These are phyloP conservation scores for Pseudopyricularia javanii DNA, from an alignment of 2,329 filamentous ascomycete genomes.

Conservation along the genomic window DNA sequence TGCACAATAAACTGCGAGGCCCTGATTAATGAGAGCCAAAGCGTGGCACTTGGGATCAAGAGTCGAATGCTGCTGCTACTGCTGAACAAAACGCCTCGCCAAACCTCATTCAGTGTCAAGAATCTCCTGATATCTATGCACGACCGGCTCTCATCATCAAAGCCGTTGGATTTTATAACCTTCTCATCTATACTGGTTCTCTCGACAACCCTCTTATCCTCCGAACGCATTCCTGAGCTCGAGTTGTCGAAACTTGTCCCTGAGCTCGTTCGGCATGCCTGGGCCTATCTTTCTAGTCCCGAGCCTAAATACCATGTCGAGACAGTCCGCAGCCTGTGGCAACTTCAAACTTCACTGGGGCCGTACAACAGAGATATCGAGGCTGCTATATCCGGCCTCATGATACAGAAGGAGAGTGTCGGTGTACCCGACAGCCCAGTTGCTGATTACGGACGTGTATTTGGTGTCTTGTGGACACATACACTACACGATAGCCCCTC, in stretches of 20 bases:
- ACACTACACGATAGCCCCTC: constrained; percentile 48
- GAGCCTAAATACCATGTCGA: constrained; percentile 92
- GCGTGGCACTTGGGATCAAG: constrained; percentile 40
- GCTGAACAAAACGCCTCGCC: constrained; percentile 36
- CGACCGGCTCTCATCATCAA: constrained; percentile 25
- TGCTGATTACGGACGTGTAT: constrained; percentile 54
- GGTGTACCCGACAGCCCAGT: constrained; percentile 33
- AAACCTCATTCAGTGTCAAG: constrained; percentile 31
- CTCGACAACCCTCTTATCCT: constrained; percentile 40
- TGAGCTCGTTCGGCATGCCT: constrained; percentile 59
- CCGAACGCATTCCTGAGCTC: constrained; percentile 35
- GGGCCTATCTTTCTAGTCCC: constrained; percentile 69
- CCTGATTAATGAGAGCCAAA: constrained; percentile 25
- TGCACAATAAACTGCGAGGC: constrained; percentile 36
- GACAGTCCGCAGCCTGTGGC: constrained; percentile 75
- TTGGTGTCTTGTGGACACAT: constrained; percentile 74
- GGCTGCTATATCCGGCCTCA: constrained; percentile 59
- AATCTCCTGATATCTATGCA: constrained; percentile 38
- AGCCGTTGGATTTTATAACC: constrained; percentile 33
- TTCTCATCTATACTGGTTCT: constrained; percentile 49
- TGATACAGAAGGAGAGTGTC: constrained; percentile 41
- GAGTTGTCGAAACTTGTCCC: constrained; percentile 52
- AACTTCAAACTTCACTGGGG: constrained; percentile 63
- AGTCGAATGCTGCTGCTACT: constrained; percentile 47
- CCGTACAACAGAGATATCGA: constrained; percentile 63